These are phyloP conservation scores for Coemansia sp. DNA, from an alignment of 192 early-diverging fungal genomes.

Conservation along the genomic window DNA sequence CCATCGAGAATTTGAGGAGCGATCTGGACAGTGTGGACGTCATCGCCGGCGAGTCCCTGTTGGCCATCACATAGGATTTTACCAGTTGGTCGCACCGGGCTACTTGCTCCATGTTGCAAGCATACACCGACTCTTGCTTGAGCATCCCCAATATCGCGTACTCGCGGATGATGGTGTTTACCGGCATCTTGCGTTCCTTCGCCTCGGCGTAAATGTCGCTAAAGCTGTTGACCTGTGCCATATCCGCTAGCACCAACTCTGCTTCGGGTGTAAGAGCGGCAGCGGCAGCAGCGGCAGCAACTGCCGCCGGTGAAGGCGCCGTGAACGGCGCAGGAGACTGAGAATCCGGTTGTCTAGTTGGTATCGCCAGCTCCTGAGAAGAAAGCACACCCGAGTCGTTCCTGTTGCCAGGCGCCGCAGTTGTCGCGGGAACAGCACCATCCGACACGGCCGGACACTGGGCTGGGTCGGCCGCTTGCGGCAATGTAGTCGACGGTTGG, in stretches of 20 bases:
- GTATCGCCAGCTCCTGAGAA: not conserved
- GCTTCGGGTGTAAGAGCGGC: not conserved
- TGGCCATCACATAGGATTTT: conserved; percentile 11
- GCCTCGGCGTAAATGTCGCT: conserved; percentile 27
- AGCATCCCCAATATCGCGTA: conserved; percentile 25
- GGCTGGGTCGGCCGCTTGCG: not conserved
- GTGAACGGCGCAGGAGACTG: not conserved
- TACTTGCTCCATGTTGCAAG: not conserved
- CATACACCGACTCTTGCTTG: conserved; percentile 22
- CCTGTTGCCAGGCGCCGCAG: not conserved
- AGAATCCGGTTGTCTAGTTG: not conserved
- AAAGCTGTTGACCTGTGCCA: conserved; percentile 11
- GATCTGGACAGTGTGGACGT: conserved; percentile 10
- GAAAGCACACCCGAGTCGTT: not conserved
- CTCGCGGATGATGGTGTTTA: conserved; percentile 38
- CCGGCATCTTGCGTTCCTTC: conserved; percentile 2
- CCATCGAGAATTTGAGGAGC: conserved; percentile 15
- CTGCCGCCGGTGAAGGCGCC: not conserved
- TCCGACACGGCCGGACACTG: not conserved
- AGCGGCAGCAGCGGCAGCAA: not conserved
- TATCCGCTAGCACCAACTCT: not conserved
- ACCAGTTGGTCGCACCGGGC: conserved; percentile 5
- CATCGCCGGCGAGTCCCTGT: conserved; percentile 8
- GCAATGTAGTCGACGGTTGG: not conserved
- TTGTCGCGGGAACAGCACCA: not conserved